Evolutionary conservation across 176 grass and related monocot species (phyloP), one percentile per base, ranked within the genome.

Genomic region (Bromus sterilis): DNA sequence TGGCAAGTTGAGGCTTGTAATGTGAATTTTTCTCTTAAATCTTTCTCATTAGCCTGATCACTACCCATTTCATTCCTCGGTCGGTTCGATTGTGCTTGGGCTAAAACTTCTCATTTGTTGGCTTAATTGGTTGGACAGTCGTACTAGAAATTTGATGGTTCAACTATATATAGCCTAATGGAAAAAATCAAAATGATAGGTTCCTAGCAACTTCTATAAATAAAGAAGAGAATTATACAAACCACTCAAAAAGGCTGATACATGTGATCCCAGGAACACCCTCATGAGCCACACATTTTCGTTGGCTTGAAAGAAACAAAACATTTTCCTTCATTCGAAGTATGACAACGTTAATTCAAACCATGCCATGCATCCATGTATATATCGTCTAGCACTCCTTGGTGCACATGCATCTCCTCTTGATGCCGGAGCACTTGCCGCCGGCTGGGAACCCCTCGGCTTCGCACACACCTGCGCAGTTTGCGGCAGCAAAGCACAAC

Each of bases 371-470:
- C 39, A 42, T 21, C 49, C 49, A 53, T 20, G 18, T 21, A 21
- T 6, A 18, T 43, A 44, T 71, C 15, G 9, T 71, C 70, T 67
- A 87, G 35, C 85, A 87, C 30, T 72, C 18, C 58, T 61, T 87
- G 25, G 66, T 49, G 61, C 85, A 87, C 78, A 87, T 44, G 71
- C 85, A 87, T 33, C 80, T 80, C 6, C 85, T 70, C 35, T 42
- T 31, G n/a, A 44, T 15, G 4, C 78, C 69, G 4, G 74, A n/a
- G 78, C 85, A 87, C 57, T n/a, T 80, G 29, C 85, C 85, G 0
- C 78, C 70, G 0, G 31, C 51, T n/a, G n/a, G n/a, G 65, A 40
- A 82, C 34, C 78, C 78, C 65, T 87, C 78, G 2, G 67, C 67
- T 5, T 12, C n/a, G 59, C 85, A 87, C 15, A 87, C 78, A 26